Conservation (phyloP, 2,329 filamentous ascomycete species). For the Dactylellina drechsleri region DNA sequence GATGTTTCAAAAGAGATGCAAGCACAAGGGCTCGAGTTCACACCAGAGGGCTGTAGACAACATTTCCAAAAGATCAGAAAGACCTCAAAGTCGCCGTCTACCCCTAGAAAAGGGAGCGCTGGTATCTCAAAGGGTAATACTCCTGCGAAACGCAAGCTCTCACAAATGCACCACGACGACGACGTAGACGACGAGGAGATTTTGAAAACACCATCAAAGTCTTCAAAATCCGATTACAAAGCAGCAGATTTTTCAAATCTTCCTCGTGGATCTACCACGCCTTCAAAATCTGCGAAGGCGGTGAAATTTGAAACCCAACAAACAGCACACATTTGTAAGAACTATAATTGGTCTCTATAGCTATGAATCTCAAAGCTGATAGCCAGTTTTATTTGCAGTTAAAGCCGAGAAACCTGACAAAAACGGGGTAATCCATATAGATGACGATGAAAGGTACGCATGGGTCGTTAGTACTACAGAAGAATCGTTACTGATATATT, state of each 20-base stretch:
- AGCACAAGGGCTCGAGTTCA: slow-evolving; percentile 51
- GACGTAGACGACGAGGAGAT: slow-evolving; percentile 41
- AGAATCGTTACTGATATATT: neutral
- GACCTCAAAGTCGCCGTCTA: slow-evolving; percentile 23
- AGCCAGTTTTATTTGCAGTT: slow-evolving; percentile 7
- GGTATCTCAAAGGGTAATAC: slow-evolving; percentile 26
- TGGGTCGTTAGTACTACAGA: neutral
- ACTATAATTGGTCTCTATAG: slow-evolving; percentile 4
- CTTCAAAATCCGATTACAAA: slow-evolving; percentile 9
- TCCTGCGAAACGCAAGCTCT: slow-evolving; percentile 33
- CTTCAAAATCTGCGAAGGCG: neutral
- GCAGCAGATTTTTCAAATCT: neutral
- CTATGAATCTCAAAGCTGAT: no score
- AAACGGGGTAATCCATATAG: slow-evolving; percentile 51
- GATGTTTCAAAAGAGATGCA: slow-evolving; percentile 56
- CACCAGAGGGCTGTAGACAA: slow-evolving; percentile 56
- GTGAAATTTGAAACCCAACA: neutral
- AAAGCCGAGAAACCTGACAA: slow-evolving; percentile 52
- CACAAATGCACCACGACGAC: slow-evolving; percentile 15
- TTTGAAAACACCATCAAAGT: slow-evolving; percentile 39
- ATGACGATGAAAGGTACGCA: slow-evolving; percentile 55
- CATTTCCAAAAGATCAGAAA: slow-evolving; percentile 57
- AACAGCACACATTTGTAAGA: slow-evolving; percentile 10
- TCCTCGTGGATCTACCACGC: neutral
- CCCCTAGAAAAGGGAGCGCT: slow-evolving; percentile 29